Evolutionary conservation across 352 stramenopile species (phyloP).

Genomic region (Peronospora destructor): DNA sequence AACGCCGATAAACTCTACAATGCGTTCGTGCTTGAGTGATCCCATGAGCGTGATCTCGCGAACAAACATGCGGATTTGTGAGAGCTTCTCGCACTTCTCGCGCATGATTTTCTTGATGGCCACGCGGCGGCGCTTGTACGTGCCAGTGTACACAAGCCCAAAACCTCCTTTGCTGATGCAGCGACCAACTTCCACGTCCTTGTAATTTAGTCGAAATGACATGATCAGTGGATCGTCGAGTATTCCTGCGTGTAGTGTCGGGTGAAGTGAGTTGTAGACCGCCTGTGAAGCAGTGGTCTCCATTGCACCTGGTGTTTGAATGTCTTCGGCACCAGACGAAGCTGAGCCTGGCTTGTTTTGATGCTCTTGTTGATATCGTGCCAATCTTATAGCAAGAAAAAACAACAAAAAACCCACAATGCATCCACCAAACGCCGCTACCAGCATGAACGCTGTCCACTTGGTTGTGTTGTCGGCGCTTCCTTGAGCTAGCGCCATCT

Average conservation of each 20-base stretch:
- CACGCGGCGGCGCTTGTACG: conserved; percentile 31
- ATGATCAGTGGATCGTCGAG: conserved; percentile 35
- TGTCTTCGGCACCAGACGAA: conserved; percentile 11
- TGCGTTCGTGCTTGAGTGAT: conserved; percentile 48
- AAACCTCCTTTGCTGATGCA: conserved; percentile 43
- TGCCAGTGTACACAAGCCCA: conserved; percentile 35
- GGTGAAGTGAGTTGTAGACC: conserved; percentile 38
- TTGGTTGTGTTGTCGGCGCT: conserved; percentile 14
- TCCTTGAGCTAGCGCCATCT: conserved; percentile 9
- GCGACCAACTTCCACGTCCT: conserved; percentile 28
- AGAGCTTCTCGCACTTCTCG: conserved; percentile 29
- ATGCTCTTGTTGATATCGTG: conserved; percentile 11
- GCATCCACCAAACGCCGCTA: conserved; percentile 30
- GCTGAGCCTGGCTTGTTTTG: conserved; percentile 7
- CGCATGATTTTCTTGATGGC: conserved; percentile 40
- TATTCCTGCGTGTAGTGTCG: conserved; percentile 28
- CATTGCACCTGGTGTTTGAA: conserved; percentile 16
- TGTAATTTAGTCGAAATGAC: conserved; percentile 33
- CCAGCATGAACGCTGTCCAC: conserved; percentile 29
- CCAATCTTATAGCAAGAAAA: conserved; percentile 23
- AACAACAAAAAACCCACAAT: conserved; percentile 33
- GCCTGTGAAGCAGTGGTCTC: conserved; percentile 27
- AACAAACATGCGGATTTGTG: conserved; percentile 35
- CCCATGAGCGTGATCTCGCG: conserved; percentile 63
- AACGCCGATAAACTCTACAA: conserved; percentile 66